A percentile compares a stretch with the other conserved stretches of the same genome.
Evolutionary conservation across 768 basidiomycete species (phyloP).

Genomic region (Coprinopsis sp.): DNA sequence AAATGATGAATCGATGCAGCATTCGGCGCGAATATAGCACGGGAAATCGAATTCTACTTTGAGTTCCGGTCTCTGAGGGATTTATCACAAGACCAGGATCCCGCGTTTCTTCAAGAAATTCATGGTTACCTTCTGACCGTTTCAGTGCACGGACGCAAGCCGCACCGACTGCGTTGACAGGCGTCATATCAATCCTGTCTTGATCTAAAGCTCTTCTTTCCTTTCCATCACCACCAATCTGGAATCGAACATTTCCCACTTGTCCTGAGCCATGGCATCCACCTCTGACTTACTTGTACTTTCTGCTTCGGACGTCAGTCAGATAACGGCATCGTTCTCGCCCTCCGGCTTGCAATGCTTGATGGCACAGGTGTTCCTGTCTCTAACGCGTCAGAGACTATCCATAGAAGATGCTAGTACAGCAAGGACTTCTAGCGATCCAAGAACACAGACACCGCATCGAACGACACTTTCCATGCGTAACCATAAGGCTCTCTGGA

Average conservation of each 20-base stretch:
- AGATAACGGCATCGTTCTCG: slow-evolving; percentile 39
- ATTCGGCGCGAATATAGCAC: too few species aligned
- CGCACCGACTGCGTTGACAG: too few species aligned
- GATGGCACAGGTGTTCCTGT: slow-evolving; percentile 57
- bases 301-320: slow-evolving; percentile 52
- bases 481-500: slow-evolving; percentile 67
- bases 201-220: too few species aligned
- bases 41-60: too few species aligned
- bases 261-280: not conserved
- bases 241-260: not conserved
- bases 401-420: slow-evolving; percentile 10
- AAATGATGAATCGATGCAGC: too few species aligned
- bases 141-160: too few species aligned
- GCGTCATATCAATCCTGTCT: too few species aligned
- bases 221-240: too few species aligned
- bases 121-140: too few species aligned
- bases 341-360: slow-evolving; percentile 44
- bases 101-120: too few species aligned
- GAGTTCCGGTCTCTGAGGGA: too few species aligned
- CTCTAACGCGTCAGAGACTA: slow-evolving; percentile 26
- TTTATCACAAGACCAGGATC: too few species aligned
- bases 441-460: slow-evolving; percentile 44
- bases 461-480: slow-evolving; percentile 50
- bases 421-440: not conserved
- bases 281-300: slow-evolving; percentile 47